These are phyloP conservation scores for Hypoxylon trugodes DNA, from an alignment of 495 filamentous ascomycete species.

Conservation along the genomic window DNA sequence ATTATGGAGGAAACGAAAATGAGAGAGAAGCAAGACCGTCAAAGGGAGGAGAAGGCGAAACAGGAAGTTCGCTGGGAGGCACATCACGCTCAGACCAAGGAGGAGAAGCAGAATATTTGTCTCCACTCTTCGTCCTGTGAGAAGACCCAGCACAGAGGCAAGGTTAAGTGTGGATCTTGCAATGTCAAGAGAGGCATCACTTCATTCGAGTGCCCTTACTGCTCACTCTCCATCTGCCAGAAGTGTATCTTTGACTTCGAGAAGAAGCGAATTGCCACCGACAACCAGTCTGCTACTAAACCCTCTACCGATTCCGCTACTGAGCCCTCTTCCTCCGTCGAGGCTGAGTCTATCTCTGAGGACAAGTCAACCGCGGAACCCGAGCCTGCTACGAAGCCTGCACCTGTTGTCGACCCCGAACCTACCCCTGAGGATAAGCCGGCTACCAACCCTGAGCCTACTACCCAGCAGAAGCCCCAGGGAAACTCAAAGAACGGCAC, in stretches of 20 bases:
- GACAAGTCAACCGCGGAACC: background rate
- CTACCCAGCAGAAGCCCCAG: background rate
- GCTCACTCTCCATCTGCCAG: slow-evolving; percentile 38
- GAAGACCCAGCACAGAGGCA: slow-evolving; percentile 34
- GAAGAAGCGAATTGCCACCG: slow-evolving; percentile 12
- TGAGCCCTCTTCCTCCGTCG: too few relatives aligned
- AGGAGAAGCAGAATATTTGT: slow-evolving; percentile 30
- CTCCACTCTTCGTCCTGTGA: slow-evolving; percentile 39
- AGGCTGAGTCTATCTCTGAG: too few relatives aligned
- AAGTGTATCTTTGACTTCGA: slow-evolving; percentile 29
- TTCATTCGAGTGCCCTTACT: slow-evolving; percentile 43
- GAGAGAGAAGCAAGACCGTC: background rate
- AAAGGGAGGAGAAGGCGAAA: background rate
- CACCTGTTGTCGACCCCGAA: background rate
- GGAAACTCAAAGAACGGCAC: background rate
- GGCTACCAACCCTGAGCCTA: background rate
- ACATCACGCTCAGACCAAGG: slow-evolving; percentile 11
- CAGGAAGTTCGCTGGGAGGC: slow-evolving; percentile 33
- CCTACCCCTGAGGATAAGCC: too few relatives aligned
- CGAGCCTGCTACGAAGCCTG: slow-evolving; percentile 27
- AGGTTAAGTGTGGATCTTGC: slow-evolving; percentile 43
- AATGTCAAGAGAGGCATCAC: slow-evolving; percentile 37
- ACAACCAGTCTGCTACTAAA: slow-evolving; percentile 28
- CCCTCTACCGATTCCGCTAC: background rate
- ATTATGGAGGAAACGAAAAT: background rate